These are phyloP conservation scores for Diaporthe eres DNA, from an alignment of 2,329 filamentous ascomycete genomes.

Conservation along the genomic window DNA sequence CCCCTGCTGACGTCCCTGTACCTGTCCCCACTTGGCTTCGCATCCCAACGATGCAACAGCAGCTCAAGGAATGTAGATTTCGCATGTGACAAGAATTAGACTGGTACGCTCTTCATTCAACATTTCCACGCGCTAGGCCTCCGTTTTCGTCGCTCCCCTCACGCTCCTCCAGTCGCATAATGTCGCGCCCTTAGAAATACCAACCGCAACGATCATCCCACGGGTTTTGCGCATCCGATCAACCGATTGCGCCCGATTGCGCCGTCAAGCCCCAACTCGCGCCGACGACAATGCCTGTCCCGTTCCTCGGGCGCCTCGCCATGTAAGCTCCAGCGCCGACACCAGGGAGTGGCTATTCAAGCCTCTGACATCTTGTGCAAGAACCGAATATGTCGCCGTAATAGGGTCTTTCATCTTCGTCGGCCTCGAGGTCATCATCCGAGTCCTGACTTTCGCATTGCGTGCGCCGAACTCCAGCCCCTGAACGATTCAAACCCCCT, in stretches of 20 bases:
- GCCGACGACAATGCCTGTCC: slow-evolving; percentile 62
- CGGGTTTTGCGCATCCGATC: not conserved
- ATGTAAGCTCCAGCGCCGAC: slow-evolving; percentile 57
- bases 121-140: slow-evolving; percentile 10
- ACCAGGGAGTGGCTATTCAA: not conserved
- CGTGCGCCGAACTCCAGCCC: slow-evolving; percentile 67
- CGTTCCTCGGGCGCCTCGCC: slow-evolving; percentile 67
- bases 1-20: not conserved
- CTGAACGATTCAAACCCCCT: slow-evolving; percentile 39
- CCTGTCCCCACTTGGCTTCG: not conserved
- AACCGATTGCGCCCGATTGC: too few species aligned
- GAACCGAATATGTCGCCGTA: slow-evolving; percentile 89
- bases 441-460: slow-evolving; percentile 88
- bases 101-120: not conserved
- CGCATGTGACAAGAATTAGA: slow-evolving; percentile 48
- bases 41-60: slow-evolving; percentile 13
- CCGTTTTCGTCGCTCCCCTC: slow-evolving; percentile 3
- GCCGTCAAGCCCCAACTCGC: not conserved
- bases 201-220: not conserved
- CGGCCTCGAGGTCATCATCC: slow-evolving; percentile 84
- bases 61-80: slow-evolving; percentile 36
- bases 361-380: slow-evolving; percentile 50
- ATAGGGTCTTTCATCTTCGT: slow-evolving; percentile 87
- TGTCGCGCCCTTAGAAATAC: slow-evolving; percentile 29
- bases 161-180: slow-evolving; percentile 10